Percentiles rank a stretch among this genome's conserved stretches.
phyloP scores from a whole-genome alignment of 2,329 filamentous ascomycete genomes.

The Bipolaris oryzae region DNA sequence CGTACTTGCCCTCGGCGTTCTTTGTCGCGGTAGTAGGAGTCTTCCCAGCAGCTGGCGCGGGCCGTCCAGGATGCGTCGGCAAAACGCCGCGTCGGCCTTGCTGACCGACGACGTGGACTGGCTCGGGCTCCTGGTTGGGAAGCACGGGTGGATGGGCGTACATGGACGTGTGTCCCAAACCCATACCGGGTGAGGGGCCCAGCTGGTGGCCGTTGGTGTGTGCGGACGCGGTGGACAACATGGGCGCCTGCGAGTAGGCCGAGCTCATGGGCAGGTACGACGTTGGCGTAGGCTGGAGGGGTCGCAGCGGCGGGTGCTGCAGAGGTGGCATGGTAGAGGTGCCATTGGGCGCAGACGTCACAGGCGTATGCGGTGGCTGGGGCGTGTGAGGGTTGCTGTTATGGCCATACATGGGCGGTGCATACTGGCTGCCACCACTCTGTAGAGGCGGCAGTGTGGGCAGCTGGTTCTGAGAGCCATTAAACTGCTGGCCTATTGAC shows the following conservation, averaged over 20 bases:
- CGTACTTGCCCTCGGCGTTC: conserved; percentile 97
- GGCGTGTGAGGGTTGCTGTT: conserved; percentile 49
- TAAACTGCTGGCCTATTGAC: conserved; percentile 40
- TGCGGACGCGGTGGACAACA: conserved; percentile 42
- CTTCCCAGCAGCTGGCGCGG: conserved; percentile 79
- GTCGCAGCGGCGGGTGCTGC: conserved; percentile 47
- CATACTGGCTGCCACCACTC: conserved; percentile 33
- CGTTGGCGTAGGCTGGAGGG: conserved; percentile 48
- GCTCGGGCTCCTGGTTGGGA: conserved; percentile 59
- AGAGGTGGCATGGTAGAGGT: conserved; percentile 44
- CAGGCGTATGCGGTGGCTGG: conserved; percentile 45
- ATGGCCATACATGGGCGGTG: conserved; percentile 42
- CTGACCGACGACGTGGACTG: conserved; percentile 91
- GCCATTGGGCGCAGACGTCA: conserved; percentile 39
- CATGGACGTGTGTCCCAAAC: conserved; percentile 46
- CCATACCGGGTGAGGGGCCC: conserved; percentile 48
- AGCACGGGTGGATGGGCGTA: conserved; percentile 46
- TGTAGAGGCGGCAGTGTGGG: conserved; percentile 47
- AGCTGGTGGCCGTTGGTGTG: conserved; percentile 44
- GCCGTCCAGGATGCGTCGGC: conserved; percentile 85
- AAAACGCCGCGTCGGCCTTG: conserved; percentile 91
- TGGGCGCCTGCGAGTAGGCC: conserved; percentile 44
- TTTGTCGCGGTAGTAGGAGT: conserved; percentile 87
- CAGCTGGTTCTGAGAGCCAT: conserved; percentile 37
- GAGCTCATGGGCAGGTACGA: conserved; percentile 42